Evolutionary conservation across 306 rosid genomes (phyloP), one percentile per base, ranked within the genome.

Genomic region (Nissolia schottii): DNA sequence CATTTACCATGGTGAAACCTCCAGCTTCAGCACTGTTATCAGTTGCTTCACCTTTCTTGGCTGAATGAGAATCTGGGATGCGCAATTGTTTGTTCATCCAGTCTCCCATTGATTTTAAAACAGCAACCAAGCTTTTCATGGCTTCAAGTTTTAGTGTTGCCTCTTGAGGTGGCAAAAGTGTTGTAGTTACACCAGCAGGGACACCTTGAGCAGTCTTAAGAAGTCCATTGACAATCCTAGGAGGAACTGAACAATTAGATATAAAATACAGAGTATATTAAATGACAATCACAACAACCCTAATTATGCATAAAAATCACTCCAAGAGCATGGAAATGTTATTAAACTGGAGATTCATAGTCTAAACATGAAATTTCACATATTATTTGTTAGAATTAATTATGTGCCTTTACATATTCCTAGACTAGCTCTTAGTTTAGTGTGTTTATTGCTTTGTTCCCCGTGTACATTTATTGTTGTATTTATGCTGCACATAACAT

Each of bases 181-280:
- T 82, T 71, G 96, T 92, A 22, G 79, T 84, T 59, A 83, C 93
- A 85, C 96, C 99, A 74, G 97, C 93, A 43, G 99, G 96, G n/a
- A 80, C 88, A 75, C 99, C 99, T 90, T 95, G 99, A 14, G 99
- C 96, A 78, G 99, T 95, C 81, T 95, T 95, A 78, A 95, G 97
- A 80, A 95, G 99, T 74, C 99, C 97, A 84, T 89, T 95, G 74
- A 95, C 99, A 96, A 95, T 89, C 91, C 99, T 95, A 85, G 77
- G 41, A 87, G 64, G 70, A 64, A 53, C 29, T 28, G 48, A 54
- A 65, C 71, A 77, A 18, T 60, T 28, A 71, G 67, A 67, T 49
- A 57, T 55, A 78, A 56, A 66, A 49, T 76, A 50, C 1, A 46
- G 61, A 45, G 59, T 15, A 56, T 34, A 56, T 56, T 41, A 85